A percentile compares a stretch with the other conserved stretches of the same genome.
Evolutionary conservation across 2,329 filamentous ascomycete species (phyloP).

Genomic region (Phaeomoniella chlamydospora): DNA sequence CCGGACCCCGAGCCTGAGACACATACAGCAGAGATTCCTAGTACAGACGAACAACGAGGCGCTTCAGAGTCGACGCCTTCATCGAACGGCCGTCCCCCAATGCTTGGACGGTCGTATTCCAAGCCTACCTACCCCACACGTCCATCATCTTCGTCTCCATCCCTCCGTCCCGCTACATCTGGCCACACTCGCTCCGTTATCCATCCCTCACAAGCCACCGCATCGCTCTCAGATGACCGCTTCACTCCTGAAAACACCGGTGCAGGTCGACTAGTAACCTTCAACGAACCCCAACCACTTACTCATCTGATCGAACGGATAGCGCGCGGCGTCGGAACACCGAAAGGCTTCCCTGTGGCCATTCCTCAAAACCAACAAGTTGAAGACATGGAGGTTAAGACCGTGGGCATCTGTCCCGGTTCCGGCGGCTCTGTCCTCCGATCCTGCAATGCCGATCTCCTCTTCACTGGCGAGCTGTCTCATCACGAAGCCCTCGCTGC

Average conservation of each 20-base stretch:
- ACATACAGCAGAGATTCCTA: conserved; percentile 11
- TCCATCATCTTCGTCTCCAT: conserved; percentile 15
- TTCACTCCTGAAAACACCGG: conserved; percentile 34
- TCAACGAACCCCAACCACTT: conserved; percentile 36
- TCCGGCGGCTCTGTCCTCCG: conserved; percentile 58
- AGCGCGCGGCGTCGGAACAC: conserved; percentile 47
- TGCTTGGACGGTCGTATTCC: conserved; percentile 17
- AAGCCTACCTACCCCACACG: conserved; percentile 23
- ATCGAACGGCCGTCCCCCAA: conserved; percentile 1
- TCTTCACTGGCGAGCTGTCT: conserved; percentile 85
- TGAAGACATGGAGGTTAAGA: conserved; percentile 43
- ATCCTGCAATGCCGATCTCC: conserved; percentile 46
- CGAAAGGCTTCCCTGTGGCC: conserved; percentile 49
- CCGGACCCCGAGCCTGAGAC: conserved; percentile 12
- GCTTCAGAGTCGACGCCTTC: background rate
- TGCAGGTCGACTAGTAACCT: conserved; percentile 46
- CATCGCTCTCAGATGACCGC: conserved; percentile 16
- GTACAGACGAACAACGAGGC: conserved; percentile 1
- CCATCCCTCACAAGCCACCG: conserved; percentile 28
- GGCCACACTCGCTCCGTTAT: conserved; percentile 39
- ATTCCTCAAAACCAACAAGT: conserved; percentile 41
- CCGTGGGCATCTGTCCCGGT: conserved; percentile 78
- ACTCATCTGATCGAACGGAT: conserved; percentile 47
- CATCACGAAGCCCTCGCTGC: conserved; percentile 85
- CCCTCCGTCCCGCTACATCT: conserved; percentile 18